Conservation (phyloP, 2,329 filamentous ascomycete genomes). For the Botrytis fragariae region DNA sequence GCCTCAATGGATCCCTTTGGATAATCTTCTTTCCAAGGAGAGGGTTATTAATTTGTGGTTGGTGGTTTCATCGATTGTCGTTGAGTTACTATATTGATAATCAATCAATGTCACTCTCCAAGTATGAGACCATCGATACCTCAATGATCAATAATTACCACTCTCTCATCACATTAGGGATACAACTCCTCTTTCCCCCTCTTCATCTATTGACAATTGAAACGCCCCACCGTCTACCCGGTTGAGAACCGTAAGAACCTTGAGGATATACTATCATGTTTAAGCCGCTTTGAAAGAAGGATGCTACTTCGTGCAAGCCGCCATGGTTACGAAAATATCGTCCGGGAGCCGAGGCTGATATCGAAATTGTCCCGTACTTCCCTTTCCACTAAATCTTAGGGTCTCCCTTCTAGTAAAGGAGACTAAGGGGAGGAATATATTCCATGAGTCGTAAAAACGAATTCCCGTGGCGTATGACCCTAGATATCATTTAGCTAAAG, state of each 20-base stretch:
- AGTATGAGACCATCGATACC: not conserved
- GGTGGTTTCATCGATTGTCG: not conserved
- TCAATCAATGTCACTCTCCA: not conserved
- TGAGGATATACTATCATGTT: not conserved
- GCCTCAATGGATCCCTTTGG: not conserved
- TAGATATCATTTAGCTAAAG: not conserved
- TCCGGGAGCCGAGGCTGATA: slow-evolving; percentile 5
- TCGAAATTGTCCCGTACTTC: not conserved
- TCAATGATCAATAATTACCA: not conserved
- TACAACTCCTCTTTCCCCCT: not conserved
- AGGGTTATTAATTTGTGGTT: not conserved
- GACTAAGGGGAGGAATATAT: not conserved
- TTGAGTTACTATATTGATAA: not conserved
- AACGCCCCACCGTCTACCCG: not conserved
- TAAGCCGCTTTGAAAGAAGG: not conserved
- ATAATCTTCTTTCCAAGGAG: not conserved
- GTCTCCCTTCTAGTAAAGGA: not conserved
- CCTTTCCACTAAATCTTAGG: not conserved
- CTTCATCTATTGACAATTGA: not conserved
- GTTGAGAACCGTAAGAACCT: not conserved
- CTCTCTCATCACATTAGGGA: not conserved
- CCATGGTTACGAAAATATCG: not conserved
- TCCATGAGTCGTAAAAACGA: not conserved
- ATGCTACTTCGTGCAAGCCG: not conserved
- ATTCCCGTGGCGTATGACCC: not conserved